phyloP scores from a whole-genome alignment of 306 rosid genomes.

The Cicer arietinum region DNA sequence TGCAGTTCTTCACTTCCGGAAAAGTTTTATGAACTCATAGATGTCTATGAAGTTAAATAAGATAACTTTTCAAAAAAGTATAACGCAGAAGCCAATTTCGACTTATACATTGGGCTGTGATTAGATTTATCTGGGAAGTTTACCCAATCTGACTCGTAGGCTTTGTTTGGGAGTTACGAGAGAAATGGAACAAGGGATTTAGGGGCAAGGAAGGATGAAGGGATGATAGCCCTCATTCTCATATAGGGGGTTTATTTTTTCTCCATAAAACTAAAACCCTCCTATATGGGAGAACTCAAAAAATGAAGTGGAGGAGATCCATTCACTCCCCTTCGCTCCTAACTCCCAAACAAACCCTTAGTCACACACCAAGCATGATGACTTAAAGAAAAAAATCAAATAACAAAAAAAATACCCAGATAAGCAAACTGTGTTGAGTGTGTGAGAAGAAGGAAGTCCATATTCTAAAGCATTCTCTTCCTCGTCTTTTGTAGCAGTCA shows the following conservation, averaged over 20 bases:
- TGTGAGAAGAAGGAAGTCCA: slow-evolving; percentile 97
- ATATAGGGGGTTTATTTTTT: no score
- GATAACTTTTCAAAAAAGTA: background rate
- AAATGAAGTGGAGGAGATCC: no score
- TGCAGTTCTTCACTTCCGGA: background rate
- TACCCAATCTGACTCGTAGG: background rate
- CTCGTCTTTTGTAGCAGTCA: slow-evolving; percentile 89
- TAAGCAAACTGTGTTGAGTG: slow-evolving; percentile 92
- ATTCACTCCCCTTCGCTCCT: no score
- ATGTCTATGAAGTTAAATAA: background rate
- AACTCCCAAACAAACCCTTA: background rate
- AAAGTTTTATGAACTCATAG: background rate
- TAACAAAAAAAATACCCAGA: slow-evolving; percentile 68
- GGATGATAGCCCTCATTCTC: no score
- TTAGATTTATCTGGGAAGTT: background rate
- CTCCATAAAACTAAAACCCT: no score
- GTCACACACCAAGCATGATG: slow-evolving; percentile 14
- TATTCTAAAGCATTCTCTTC: slow-evolving; percentile 93
- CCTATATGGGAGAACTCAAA: no score
- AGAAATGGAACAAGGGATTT: no score
- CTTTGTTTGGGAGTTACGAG: no score
- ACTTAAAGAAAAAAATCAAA: slow-evolving; percentile 15
- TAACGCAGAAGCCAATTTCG: background rate
- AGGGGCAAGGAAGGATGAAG: no score
- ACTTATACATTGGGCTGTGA: background rate